These are phyloP conservation scores for Lepidium africanum DNA, from an alignment of 345 rosid species.

Conservation along the genomic window DNA sequence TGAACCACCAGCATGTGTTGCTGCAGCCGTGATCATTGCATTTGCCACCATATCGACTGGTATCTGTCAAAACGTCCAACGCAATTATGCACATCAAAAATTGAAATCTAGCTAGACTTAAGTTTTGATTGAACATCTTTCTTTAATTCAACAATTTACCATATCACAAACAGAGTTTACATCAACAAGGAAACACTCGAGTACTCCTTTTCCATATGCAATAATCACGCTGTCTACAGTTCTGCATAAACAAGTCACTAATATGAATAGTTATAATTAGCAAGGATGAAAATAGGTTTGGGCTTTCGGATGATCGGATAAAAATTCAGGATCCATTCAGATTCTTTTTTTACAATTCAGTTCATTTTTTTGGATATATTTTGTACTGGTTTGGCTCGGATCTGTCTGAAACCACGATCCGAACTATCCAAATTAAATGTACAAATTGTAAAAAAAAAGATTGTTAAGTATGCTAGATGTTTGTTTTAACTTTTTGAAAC, in stretches of 20 bases:
- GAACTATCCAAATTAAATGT: too few species aligned
- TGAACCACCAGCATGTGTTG: constrained; percentile 2
- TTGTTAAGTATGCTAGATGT: too few species aligned
- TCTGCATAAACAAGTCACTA: constrained; percentile 21
- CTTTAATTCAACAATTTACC: constrained; percentile 25
- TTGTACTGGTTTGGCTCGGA: too few species aligned
- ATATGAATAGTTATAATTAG: neutral
- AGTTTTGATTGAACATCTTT: neutral
- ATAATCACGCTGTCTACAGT: constrained; percentile 46
- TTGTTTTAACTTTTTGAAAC: neutral
- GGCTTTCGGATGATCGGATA: too few species aligned
- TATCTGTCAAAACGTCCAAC: constrained; percentile 23
- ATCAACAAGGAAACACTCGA: constrained; percentile 33
- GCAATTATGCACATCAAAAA: neutral
- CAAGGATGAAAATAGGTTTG: neutral
- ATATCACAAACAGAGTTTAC: constrained; percentile 31
- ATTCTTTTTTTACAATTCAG: too few species aligned
- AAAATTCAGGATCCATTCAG: too few species aligned
- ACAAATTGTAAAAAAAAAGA: too few species aligned
- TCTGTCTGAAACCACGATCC: too few species aligned
- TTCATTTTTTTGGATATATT: too few species aligned
- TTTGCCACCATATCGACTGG: constrained; percentile 31
- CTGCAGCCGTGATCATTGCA: constrained; percentile 20
- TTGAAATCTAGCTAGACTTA: neutral
- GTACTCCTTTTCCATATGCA: constrained; percentile 43